These are phyloP conservation scores for Penicillium ucsense DNA, from an alignment of 495 filamentous ascomycete species.

Conservation along the genomic window DNA sequence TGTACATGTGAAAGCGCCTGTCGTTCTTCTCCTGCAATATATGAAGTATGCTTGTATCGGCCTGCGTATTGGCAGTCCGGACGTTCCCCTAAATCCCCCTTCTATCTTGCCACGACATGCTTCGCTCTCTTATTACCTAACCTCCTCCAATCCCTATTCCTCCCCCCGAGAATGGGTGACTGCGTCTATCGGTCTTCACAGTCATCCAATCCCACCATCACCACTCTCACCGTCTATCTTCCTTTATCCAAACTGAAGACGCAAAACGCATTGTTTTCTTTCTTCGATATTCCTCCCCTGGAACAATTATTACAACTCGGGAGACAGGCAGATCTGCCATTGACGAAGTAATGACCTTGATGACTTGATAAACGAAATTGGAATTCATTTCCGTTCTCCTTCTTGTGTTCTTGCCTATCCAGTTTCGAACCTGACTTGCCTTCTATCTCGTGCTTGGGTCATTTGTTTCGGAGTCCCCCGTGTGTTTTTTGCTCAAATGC, in stretches of 20 bases:
- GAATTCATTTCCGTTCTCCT: slow-evolving; percentile 7
- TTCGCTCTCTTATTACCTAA: neutral
- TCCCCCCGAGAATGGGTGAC: neutral
- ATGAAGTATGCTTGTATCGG: too few relatives aligned
- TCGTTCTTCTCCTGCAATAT: neutral
- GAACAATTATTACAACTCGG: neutral
- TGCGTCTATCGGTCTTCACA: too few relatives aligned
- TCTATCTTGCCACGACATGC: neutral
- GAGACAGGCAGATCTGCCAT: neutral
- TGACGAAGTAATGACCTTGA: slow-evolving; percentile 37
- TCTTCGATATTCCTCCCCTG: slow-evolving; percentile 1
- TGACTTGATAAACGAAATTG: slow-evolving; percentile 30
- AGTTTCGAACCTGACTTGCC: neutral
- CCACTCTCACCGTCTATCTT: too few relatives aligned
- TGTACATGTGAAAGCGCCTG: slow-evolving; percentile 21
- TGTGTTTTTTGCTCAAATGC: slow-evolving; percentile 6
- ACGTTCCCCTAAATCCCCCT: neutral
- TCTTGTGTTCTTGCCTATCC: neutral
- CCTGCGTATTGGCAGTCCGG: too few relatives aligned
- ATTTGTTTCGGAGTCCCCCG: slow-evolving; percentile 11
- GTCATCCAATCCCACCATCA: too few relatives aligned
- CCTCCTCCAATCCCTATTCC: slow-evolving; percentile 2
- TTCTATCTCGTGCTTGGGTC: slow-evolving; percentile 4
- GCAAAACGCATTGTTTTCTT: too few relatives aligned
- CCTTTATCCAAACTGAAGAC: too few relatives aligned